Conservation (phyloP, 2,329 filamentous ascomycete species). For the Ophiostoma tasmaniense region DNA sequence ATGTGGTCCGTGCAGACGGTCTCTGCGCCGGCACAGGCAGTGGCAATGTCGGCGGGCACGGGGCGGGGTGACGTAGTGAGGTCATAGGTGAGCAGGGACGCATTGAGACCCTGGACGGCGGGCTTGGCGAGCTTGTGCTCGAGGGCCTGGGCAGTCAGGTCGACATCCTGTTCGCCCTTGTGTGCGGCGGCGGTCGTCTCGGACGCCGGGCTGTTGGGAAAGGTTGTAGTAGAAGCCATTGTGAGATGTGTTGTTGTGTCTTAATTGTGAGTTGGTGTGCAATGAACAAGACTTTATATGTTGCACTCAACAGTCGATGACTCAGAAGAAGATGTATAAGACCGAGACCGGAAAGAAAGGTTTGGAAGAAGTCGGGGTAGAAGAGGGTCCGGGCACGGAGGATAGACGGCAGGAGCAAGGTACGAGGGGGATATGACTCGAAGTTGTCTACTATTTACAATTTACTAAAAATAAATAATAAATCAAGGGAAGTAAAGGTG, state of each 20-base stretch:
- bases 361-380: not conserved
- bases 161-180: slow-evolving; percentile 37
- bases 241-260: not conserved
- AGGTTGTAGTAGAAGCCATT: slow-evolving; percentile 26
- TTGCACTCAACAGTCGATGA: not conserved
- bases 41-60: slow-evolving; percentile 41
- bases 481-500: not conserved
- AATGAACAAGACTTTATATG: not conserved
- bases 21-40: slow-evolving; percentile 39
- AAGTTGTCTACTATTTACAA: not conserved
- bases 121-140: slow-evolving; percentile 38
- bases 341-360: not conserved
- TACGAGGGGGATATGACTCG: not conserved
- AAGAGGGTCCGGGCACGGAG: not conserved
- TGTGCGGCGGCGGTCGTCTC: slow-evolving; percentile 26
- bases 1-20: slow-evolving; percentile 78
- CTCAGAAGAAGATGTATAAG: not conserved
- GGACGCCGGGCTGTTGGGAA: slow-evolving; percentile 19
- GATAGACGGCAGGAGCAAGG: not conserved
- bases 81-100: slow-evolving; percentile 52
- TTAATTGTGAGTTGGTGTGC: not conserved
- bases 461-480: not conserved
- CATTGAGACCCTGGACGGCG: slow-evolving; percentile 47
- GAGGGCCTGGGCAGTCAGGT: slow-evolving; percentile 33
- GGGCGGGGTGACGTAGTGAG: slow-evolving; percentile 41